Evolutionary conservation across 495 filamentous ascomycete genomes (phyloP).

Genomic region (Cladorrhinum samala): DNA sequence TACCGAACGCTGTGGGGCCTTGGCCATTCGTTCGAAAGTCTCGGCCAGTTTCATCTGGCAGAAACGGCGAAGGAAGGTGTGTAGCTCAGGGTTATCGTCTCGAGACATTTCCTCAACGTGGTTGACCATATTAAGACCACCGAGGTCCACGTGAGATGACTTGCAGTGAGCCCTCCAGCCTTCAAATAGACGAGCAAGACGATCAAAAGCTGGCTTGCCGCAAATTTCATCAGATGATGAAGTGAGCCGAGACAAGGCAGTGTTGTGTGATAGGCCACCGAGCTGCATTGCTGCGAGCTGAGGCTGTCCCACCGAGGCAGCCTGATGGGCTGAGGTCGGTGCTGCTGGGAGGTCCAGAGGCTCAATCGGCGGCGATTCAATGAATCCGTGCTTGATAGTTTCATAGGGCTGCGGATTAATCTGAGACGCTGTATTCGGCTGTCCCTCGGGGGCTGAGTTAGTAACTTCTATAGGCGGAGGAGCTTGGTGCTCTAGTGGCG

Average conservation of each 20-base stretch:
- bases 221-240: background rate
- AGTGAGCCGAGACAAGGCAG: background rate
- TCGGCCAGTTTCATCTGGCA: conserved; percentile 21
- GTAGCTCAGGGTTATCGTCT: conserved; percentile 12
- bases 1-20: background rate
- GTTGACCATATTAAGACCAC: conserved; percentile 14
- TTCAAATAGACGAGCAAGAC: conserved; percentile 19
- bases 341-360: no score
- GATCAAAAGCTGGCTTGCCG: conserved; percentile 20
- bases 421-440: no score
- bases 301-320: no score
- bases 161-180: conserved; percentile 17
- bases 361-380: no score
- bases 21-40: background rate
- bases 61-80: conserved; percentile 22
- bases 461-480: no score
- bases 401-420: no score
- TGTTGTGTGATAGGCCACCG: background rate
- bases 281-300: no score
- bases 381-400: no score
- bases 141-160: background rate
- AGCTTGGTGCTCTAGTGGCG: no score
- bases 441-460: no score
- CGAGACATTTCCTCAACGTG: conserved; percentile 11
- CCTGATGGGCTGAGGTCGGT: no score